Evolutionary conservation across 768 basidiomycete species (phyloP), one percentile per base, ranked within the genome.

Genomic region (Leccinellum rugosiceps): DNA sequence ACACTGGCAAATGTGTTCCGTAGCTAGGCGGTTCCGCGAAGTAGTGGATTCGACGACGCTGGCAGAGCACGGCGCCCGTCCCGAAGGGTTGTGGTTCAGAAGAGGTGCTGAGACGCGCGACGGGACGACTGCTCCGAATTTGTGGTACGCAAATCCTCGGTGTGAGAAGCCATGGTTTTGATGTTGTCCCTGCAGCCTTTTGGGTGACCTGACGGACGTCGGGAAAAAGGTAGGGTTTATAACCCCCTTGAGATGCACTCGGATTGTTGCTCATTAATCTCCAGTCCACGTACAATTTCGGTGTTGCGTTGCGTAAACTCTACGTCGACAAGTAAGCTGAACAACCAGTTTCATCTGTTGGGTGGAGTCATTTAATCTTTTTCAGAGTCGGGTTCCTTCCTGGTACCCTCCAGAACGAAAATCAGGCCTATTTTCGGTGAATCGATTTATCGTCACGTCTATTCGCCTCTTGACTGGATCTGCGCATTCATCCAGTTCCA

Each of bases 271-370:
- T 58, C 54, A 49, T 50, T 3, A 23, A 31, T 30, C 47, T 32
- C 46, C 59, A 90, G 87, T 84, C 87, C 6, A 90, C 88, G 1
- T 84, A 78, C 61, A 76, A 80, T 52, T 86, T 82, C 62, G 90
- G 90, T 1, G 63, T 65, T 28, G 79, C 80, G 7, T 70, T 91
- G 46, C 75, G 89, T 44, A 76, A 75, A 45, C 75, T 91, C 23
- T 92, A 92, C 61, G 70, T 90, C 25, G 81, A 90, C 55, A 83
- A 74, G 88, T 87, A 56, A 19, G 77, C 34, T 10, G 5, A 25
- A 23, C 23, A 6, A 23, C 25, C 4, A 0, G n/a, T 21, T n/a
- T 48, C 23, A 43, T 28, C 19, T 9, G n/a, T 21, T 28, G 6
- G 25, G 6, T 41, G n/a, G 23, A 4, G 25, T 32, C 21, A 5